Evolutionary conservation across 2,329 filamentous ascomycete species (phyloP), one percentile per base, ranked within the genome.

Genomic region (Colletotrichum coccodes): DNA sequence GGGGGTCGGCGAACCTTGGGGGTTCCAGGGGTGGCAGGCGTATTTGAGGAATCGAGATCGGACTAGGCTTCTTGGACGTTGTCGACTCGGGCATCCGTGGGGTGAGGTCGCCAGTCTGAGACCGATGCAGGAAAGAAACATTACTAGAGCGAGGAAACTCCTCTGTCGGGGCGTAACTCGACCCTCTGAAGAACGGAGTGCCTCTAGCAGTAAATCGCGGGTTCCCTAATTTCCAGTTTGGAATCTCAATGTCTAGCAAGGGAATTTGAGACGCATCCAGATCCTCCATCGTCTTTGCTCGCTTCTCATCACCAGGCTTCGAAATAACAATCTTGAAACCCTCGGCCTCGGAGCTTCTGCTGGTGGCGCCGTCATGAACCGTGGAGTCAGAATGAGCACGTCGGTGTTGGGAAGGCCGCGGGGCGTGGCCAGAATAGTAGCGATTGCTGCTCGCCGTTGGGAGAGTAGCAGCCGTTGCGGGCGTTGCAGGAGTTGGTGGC

Each of bases 301-400:
- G 86, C 46, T 78, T 75, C 34, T 88, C 87, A 50, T 88, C 86
- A 30, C 86, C 85, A 11, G 92, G 88, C 71, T 93, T 88, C 59
- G 94, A 92, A 74, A 97, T 95, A 70, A 95, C 87, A 42, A 97
- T 90, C 77, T 92, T 94, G 79, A 96, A 91, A 64, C 90, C 92
- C 38, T 91, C 92, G 3, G 85, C 85, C 68, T 92, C 90, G 23
- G 85, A 83, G 73, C 85, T 86, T 71, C 84, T 84, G 60, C 81
- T 83, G 64, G 79, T 84, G 40, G 54, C 36, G 53, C 87, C 85
- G 72, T 94, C 93, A 54, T 91, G 91, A 62, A 92, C 82, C 6
- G 92, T 95, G 38, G 93, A 94, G 76, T 94, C 92, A 0, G 94
- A 97, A 73, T 91, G 84, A 23, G 92, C 90, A 72, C 92, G 89